These are phyloP conservation scores for Afroboletus lepidellus DNA, from an alignment of 1,284 basidiomycete species.

Conservation along the genomic window DNA sequence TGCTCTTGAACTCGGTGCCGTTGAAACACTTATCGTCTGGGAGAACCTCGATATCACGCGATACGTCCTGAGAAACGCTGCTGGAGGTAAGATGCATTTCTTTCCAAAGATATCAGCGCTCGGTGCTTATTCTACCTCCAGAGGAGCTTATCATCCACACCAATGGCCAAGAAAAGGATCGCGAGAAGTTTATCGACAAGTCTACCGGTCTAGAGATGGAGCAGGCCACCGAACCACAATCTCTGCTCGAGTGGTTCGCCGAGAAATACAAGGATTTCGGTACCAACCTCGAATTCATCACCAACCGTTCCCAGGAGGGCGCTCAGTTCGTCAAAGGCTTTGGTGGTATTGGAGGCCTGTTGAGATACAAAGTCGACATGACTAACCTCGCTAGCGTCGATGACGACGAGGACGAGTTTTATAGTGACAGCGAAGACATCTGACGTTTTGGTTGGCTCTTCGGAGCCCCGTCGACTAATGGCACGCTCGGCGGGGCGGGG, in stretches of 20 bases:
- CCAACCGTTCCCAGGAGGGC: constrained; percentile 93
- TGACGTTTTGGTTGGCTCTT: constrained; percentile 83
- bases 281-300: constrained; percentile 88
- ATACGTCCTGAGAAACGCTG: constrained; percentile 85
- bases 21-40: constrained; percentile 98
- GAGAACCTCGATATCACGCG: constrained; percentile 92
- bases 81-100: constrained; percentile 61
- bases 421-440: constrained; percentile 76
- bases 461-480: constrained; percentile 63
- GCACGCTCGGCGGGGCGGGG: constrained; percentile 58
- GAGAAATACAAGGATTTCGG: constrained; percentile 99
- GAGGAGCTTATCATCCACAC: constrained; percentile 83
- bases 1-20: constrained; percentile 93
- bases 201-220: constrained; percentile 97
- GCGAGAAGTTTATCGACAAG: constrained; percentile 93
- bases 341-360: constrained; percentile 93
- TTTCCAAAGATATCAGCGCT: background rate
- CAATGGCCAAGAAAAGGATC: constrained; percentile 86
- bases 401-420: constrained; percentile 57
- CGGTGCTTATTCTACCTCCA: constrained; percentile 30
- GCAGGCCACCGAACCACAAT: constrained; percentile 72
- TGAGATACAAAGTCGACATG: constrained; percentile 96
- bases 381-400: constrained; percentile 76
- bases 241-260: constrained; percentile 96
- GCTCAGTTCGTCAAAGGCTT: constrained; percentile 99